Evolutionary conservation across 176 grass and related monocot species (phyloP), one percentile per base, ranked within the genome.

Genomic region (Zea luxurians): DNA sequence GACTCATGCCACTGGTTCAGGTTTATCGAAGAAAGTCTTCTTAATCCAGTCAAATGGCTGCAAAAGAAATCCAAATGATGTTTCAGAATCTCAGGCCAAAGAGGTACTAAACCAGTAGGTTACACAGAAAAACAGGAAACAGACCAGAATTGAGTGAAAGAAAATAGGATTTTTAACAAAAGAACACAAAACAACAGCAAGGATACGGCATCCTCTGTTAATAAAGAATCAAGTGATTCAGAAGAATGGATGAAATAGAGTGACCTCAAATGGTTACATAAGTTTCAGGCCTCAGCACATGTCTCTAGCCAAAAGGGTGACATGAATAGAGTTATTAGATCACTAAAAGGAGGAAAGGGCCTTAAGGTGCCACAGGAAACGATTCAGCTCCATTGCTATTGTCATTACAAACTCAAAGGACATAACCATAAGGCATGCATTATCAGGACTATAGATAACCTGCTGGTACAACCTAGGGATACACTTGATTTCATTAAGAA

Each of bases 11-110:
- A 91, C 91, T 71, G 83, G 79, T 83, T 91, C 78, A 0, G 91
- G 88, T 74, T 91, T 93, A 82, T 91, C 79, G 0, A 91, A 88
- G 82, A 93, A 91, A 66, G 88, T 93, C 72, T 91, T 93, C 91
- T 91, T 93, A 73, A 93, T 93, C 82, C 80, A 93, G 53, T 65
- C 91, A 47, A 93, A 93, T 79, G 91, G 91, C 91, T 93, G 88
- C 82, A 88, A 54, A 71, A 42, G 2, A 77, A 70, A 5, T 18
- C 1, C 8, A 64, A 75, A 60, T 7, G 5, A 57, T 10, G 0
- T 0, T 58, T 80, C 37, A 77, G 80, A 47, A 78, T 75, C 11
- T 36, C 8, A 13, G 41, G 41, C n/a, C 11, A 75, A 13, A 13
- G 2, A 41, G 6, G 61, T 17, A 38, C 6, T 64, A 21, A 78